These are phyloP conservation scores for Aechmea fasciata DNA, from an alignment of 176 grass and related monocot species.

Conservation along the genomic window DNA sequence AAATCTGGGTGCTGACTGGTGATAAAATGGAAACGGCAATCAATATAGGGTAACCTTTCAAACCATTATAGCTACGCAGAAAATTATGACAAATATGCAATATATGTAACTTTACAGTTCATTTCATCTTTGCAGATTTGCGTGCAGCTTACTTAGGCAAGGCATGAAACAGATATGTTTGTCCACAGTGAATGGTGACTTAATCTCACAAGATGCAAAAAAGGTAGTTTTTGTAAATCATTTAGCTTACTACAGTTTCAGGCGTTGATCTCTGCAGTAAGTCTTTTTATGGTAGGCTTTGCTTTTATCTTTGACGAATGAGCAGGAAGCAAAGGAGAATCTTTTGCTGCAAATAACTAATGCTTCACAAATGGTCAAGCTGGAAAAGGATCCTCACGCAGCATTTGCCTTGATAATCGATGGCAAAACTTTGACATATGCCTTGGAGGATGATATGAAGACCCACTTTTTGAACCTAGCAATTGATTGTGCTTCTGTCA, in stretches of 20 bases:
- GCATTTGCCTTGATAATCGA: constrained; percentile 99
- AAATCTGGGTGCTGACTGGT: constrained; percentile 95
- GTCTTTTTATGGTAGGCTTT: constrained; percentile 47
- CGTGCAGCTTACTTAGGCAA: constrained; percentile 97
- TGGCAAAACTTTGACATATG: constrained; percentile 76
- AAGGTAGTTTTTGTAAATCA: constrained; percentile 47
- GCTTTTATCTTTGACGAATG: constrained; percentile 48
- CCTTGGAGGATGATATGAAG: constrained; percentile 89
- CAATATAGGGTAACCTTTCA: constrained; percentile 73
- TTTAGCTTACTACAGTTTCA: constrained; percentile 10
- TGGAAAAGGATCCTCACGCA: constrained; percentile 90
- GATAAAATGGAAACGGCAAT: constrained; percentile 99
- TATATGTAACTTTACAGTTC: background rate
- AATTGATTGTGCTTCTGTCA: constrained; percentile 91
- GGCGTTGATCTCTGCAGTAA: constrained; percentile 27
- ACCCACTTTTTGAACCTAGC: constrained; percentile 80
- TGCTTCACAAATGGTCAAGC: constrained; percentile 89
- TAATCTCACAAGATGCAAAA: constrained; percentile 64
- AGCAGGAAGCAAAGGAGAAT: constrained; percentile 79
- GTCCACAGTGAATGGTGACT: constrained; percentile 47
- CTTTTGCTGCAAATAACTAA: constrained; percentile 81
- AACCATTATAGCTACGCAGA: background rate
- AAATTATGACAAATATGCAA: background rate
- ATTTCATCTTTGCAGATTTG: constrained; percentile 62
- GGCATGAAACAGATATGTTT: constrained; percentile 85